phyloP scores from a whole-genome alignment of 164 flowering plant genomes.

The Warburgia ugandensis region DNA sequence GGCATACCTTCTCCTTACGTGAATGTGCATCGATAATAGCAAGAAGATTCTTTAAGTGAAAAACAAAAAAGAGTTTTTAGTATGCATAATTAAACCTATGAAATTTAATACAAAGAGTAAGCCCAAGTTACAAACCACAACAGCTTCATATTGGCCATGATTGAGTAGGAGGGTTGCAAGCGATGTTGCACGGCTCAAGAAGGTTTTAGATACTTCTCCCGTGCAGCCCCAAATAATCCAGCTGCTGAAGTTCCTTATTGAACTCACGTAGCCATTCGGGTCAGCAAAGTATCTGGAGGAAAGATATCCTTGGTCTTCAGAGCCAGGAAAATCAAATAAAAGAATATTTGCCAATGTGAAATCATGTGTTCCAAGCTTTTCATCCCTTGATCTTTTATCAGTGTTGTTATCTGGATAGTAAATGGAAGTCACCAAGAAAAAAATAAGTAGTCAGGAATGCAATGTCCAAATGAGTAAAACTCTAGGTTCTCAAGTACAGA shows the following conservation, averaged over 20 bases:
- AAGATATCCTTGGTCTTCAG: constrained; percentile 23
- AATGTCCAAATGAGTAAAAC: not conserved
- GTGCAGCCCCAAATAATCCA: constrained; percentile 68
- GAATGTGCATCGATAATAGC: constrained; percentile 49
- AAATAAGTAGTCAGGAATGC: not conserved
- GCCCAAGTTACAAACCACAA: constrained; percentile 46
- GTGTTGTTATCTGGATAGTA: constrained; percentile 44
- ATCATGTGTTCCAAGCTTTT: constrained; percentile 59
- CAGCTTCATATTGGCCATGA: constrained; percentile 80
- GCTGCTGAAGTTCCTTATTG: constrained; percentile 46
- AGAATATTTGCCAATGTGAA: constrained; percentile 65
- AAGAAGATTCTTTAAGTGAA: constrained; percentile 41
- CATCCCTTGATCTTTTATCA: constrained; percentile 48
- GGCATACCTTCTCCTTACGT: constrained; percentile 50
- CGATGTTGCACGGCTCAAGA: constrained; percentile 48
- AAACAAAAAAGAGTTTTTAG: constrained; percentile 6
- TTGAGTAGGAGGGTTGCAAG: constrained; percentile 56
- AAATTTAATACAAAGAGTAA: constrained; percentile 1
- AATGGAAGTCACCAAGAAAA: not conserved
- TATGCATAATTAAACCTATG: not conserved
- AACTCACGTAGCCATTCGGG: constrained; percentile 31
- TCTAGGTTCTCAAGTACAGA: too few relatives aligned
- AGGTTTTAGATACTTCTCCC: constrained; percentile 42
- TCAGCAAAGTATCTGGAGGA: constrained; percentile 37
- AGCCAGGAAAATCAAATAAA: constrained; percentile 28